Conservation (phyloP, 768 basidiomycete genomes). For the Boletellus emodensis region DNA sequence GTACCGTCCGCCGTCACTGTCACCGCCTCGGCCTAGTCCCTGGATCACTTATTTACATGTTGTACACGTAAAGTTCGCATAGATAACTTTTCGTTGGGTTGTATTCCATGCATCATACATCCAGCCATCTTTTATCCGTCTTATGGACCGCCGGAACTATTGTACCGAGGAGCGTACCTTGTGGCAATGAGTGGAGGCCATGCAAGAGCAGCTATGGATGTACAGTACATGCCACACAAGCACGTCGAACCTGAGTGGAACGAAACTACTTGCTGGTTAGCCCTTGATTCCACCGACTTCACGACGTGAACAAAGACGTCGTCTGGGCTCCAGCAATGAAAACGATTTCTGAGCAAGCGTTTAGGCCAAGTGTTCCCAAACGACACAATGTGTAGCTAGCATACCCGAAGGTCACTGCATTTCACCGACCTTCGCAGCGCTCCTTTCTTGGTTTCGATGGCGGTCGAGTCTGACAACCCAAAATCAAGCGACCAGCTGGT, state of each 20-base stretch:
- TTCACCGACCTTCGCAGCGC: slow-evolving; percentile 8
- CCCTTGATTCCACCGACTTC: background rate
- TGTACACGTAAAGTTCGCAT: background rate
- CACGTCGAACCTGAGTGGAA: too few relatives aligned
- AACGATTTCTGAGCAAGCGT: slow-evolving; percentile 1
- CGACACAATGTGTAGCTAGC: background rate
- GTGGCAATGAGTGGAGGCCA: too few relatives aligned
- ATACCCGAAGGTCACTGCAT: slow-evolving; percentile 14
- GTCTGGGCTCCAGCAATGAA: background rate
- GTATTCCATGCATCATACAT: background rate
- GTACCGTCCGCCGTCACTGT: slow-evolving; percentile 9
- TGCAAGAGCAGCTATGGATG: too few relatives aligned
- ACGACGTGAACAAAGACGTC: too few relatives aligned
- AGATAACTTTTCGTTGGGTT: background rate
- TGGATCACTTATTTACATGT: background rate
- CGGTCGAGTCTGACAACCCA: background rate
- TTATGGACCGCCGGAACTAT: too few relatives aligned
- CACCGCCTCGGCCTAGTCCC: slow-evolving; percentile 11
- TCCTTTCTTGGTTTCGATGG: background rate
- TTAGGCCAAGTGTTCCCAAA: background rate
- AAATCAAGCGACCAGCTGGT: slow-evolving; percentile 1
- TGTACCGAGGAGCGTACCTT: too few relatives aligned
- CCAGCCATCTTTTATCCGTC: background rate
- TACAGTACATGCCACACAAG: too few relatives aligned
- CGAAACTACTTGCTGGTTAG: background rate